phyloP scores from a whole-genome alignment of 371 early-diverging fungal genomes.

The Batrachochytrium dendrobatidis region DNA sequence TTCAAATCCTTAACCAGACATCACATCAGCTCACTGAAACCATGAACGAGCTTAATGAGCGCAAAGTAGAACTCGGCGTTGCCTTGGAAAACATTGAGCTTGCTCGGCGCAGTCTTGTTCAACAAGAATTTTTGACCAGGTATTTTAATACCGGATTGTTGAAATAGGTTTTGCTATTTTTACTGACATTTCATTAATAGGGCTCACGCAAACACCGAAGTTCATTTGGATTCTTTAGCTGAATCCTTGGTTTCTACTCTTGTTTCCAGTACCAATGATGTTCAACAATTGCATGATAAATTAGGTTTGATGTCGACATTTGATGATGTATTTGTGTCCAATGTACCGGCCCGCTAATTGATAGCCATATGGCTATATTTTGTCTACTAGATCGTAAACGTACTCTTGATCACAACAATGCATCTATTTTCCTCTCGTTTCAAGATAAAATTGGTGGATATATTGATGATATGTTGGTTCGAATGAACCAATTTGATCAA shows the following conservation, averaged over 20 bases:
- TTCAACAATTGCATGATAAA: conserved; percentile 44
- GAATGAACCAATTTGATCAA: no score
- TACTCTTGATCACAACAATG: not conserved
- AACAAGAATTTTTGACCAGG: conserved; percentile 17
- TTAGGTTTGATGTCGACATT: conserved; percentile 28
- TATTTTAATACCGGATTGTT: not conserved
- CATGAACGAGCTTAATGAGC: conserved; percentile 25
- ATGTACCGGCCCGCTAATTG: no score
- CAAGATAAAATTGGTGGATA: no score
- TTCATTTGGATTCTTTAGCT: conserved; percentile 37
- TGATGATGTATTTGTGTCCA: no score
- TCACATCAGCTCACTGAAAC: conserved; percentile 25
- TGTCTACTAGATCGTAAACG: conserved; percentile 1
- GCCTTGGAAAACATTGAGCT: conserved; percentile 17
- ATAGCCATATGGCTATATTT: no score
- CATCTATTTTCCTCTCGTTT: no score
- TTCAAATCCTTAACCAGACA: conserved; percentile 35
- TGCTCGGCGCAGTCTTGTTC: conserved; percentile 19
- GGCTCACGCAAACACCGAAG: conserved; percentile 46
- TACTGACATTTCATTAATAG: conserved; percentile 14
- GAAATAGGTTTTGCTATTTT: not conserved
- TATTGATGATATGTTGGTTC: no score
- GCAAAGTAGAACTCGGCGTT: conserved; percentile 27
- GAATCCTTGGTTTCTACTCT: conserved; percentile 36
- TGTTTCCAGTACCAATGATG: conserved; percentile 39